Evolutionary conservation across 139 green algal genomes (phyloP), one percentile per base, ranked within the genome.

Genomic region (Haematococcus lacustris): DNA sequence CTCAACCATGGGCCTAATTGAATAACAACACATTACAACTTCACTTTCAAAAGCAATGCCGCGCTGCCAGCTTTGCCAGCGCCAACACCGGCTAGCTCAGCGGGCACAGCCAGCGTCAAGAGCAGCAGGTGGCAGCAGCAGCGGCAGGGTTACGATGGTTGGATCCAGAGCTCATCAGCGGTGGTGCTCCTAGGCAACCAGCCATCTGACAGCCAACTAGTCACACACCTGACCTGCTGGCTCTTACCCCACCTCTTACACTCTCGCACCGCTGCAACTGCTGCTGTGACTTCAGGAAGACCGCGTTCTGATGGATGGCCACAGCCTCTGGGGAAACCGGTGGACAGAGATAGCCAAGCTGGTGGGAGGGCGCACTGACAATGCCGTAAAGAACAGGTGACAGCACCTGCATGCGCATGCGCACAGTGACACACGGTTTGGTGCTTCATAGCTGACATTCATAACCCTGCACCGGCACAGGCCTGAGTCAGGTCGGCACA

Each of bases 301-400:
- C 66, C 66, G 59, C 2, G 74, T 82, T 35, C 70, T 90, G 59
- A 65, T 89, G 43, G 78, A 87, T 17, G 80, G 78, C 43, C 82
- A 91, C 71, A 38, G 37, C 13, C 57, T 70, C 2, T 76, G 82
- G 34, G 87, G 87, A 60, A 92, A 92, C 78, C 86, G 83, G 40
- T 95, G 90, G 90, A 90, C 89, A 1, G 71, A 83, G 30, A 94
- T 95, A 53, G 86, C 90, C 6, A 81, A 81, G 40, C 66, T 86
- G 65, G 81, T 95, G 26, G 82, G 85, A 2, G 88, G 90, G 32
- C 81, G 87, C 35, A 92, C 87, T 0, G 87, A 92, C 73, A 92
- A 92, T 57, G 85, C 87, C 3, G 71, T 92, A 3, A 92, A 92
- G 70, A 88, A 89, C 79, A 74, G 84, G 37, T 86, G 66, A n/a